Conservation (phyloP, 1,139 yeast genomes). For the Zhuliangozyma blackwelliae region DNA sequence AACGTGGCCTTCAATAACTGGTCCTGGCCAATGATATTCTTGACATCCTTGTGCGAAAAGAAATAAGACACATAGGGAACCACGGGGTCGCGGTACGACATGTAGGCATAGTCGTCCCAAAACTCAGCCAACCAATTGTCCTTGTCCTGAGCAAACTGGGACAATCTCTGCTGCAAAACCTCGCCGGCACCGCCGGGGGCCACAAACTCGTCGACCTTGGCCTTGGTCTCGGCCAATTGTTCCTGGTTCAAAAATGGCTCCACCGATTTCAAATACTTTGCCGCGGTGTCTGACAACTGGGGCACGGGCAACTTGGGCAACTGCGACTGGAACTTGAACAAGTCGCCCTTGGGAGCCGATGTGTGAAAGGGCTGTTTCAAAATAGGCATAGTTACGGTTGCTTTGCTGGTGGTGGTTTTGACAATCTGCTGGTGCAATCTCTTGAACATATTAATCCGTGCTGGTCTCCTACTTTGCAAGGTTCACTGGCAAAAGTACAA, state of each 20-base stretch:
- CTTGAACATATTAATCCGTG: slow-evolving; percentile 9
- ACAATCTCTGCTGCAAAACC: slow-evolving; percentile 62
- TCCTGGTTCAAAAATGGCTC: slow-evolving; percentile 57
- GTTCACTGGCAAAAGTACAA: neutral
- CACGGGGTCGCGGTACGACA: slow-evolving; percentile 88
- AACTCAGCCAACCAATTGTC: slow-evolving; percentile 90
- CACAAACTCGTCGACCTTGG: slow-evolving; percentile 63
- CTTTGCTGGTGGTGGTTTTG: slow-evolving; percentile 2
- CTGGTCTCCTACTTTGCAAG: neutral
- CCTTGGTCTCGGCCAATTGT: slow-evolving; percentile 54
- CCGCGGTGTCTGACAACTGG: slow-evolving; percentile 63
- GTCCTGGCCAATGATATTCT: slow-evolving; percentile 54
- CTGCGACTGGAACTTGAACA: slow-evolving; percentile 67
- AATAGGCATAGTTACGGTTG: slow-evolving; percentile 10
- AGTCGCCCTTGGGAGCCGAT: slow-evolving; percentile 54
- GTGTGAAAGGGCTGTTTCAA: slow-evolving; percentile 24
- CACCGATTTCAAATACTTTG: slow-evolving; percentile 66
- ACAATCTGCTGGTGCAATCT: slow-evolving; percentile 7
- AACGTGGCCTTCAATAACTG: slow-evolving; percentile 74
- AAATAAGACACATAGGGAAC: slow-evolving; percentile 93
- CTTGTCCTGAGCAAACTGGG: slow-evolving; percentile 52
- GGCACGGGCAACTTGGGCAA: slow-evolving; percentile 92
- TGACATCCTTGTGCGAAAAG: slow-evolving; percentile 71
- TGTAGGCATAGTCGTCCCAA: slow-evolving; percentile 94
- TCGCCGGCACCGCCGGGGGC: slow-evolving; percentile 54